A percentile compares a stretch with the other conserved stretches of the same genome.
These are phyloP conservation scores for Geotrichum ghanense DNA, from an alignment of 805 yeast genomes.

Conservation along the genomic window DNA sequence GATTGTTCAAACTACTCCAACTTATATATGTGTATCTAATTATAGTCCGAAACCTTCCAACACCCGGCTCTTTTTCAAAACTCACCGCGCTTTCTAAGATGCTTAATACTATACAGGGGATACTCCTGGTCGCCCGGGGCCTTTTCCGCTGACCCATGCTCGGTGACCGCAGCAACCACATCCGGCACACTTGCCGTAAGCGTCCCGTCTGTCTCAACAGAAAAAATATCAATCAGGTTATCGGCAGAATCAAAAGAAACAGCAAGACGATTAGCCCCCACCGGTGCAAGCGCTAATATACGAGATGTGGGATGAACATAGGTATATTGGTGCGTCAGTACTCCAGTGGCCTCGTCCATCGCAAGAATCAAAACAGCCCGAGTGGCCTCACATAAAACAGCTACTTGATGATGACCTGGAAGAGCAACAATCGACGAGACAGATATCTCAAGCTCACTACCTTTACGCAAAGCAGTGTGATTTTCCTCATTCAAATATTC, in stretches of 20 bases:
- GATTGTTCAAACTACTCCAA: too few species aligned
- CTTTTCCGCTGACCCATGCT: slow-evolving; percentile 15
- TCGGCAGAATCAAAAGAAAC: slow-evolving; percentile 11
- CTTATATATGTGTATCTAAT: too few species aligned
- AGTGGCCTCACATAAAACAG: slow-evolving; percentile 27
- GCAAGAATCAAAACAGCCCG: neutral
- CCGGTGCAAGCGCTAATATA: neutral
- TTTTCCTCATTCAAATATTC: slow-evolving; percentile 36
- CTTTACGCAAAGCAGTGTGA: slow-evolving; percentile 40
- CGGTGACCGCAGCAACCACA: slow-evolving; percentile 15
- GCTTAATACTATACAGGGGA: slow-evolving; percentile 38
- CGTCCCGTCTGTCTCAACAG: neutral
- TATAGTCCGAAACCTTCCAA: too few species aligned
- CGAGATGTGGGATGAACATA: neutral
- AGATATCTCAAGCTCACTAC: slow-evolving; percentile 25
- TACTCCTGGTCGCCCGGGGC: slow-evolving; percentile 24
- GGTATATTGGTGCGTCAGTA: neutral
- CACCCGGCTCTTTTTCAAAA: slow-evolving; percentile 15
- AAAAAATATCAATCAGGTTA: slow-evolving; percentile 10
- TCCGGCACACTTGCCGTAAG: slow-evolving; percentile 9
- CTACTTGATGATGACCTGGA: slow-evolving; percentile 41
- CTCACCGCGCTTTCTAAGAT: slow-evolving; percentile 53
- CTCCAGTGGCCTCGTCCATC: neutral
- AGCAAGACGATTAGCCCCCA: slow-evolving; percentile 2
- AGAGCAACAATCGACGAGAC: slow-evolving; percentile 24